phyloP scores from a whole-genome alignment of 345 rosid species.

The Populus pruinosa region DNA sequence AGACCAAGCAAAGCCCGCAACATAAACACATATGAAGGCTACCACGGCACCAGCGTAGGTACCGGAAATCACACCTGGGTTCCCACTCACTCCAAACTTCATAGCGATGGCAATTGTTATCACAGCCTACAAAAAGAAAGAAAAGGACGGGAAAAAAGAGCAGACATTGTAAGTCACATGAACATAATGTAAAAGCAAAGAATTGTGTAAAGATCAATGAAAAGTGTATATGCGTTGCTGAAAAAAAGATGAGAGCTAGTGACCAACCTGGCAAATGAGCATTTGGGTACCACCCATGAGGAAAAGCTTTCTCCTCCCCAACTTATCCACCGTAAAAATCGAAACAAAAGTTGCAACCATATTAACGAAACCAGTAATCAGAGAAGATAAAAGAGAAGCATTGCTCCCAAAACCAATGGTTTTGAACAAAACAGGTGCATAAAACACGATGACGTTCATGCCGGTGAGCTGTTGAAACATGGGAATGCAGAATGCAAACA shows the following conservation, averaged over 20 bases:
- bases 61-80: constrained; percentile 31
- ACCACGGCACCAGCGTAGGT: constrained; percentile 36
- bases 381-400: constrained; percentile 28
- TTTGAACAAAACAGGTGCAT: constrained; percentile 38
- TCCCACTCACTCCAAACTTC: constrained; percentile 52
- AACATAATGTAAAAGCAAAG: neutral
- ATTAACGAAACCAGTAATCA: constrained; percentile 32
- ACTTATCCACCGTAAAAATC: constrained; percentile 24
- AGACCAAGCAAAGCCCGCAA: constrained; percentile 59
- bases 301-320: constrained; percentile 34
- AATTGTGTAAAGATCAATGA: too few relatives aligned
- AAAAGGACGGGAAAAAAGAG: neutral
- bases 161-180: neutral
- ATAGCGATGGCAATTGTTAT: constrained; percentile 38
- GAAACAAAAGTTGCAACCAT: constrained; percentile 24
- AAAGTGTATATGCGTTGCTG: too few relatives aligned
- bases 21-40: constrained; percentile 39
- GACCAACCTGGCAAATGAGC: constrained; percentile 29
- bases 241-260: neutral
- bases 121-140: constrained; percentile 22
- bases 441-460: constrained; percentile 44
- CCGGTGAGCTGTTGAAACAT: constrained; percentile 38
- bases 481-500: constrained; percentile 32
- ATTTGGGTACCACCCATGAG: constrained; percentile 34
- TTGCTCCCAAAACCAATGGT: constrained; percentile 31